Conservation (phyloP, 257 asterid species). For the Misopates orontium region DNA sequence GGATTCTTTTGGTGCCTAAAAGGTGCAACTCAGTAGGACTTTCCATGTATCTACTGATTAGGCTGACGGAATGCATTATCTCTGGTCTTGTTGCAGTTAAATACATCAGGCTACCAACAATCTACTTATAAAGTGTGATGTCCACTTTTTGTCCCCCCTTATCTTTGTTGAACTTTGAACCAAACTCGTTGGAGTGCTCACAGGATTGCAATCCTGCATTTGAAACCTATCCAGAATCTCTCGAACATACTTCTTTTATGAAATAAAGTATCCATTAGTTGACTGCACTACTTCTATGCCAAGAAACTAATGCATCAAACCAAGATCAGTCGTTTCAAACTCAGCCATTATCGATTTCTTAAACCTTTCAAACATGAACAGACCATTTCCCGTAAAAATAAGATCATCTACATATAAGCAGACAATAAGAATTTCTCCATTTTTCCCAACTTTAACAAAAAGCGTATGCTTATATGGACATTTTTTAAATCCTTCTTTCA, state of each 20-base stretch:
- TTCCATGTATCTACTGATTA: too few species aligned
- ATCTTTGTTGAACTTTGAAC: too few species aligned
- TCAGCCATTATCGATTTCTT: too few species aligned
- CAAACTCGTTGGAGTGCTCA: conserved; percentile 2
- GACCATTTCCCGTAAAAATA: conserved; percentile 15
- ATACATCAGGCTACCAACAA: conserved; percentile 23
- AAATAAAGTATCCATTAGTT: background rate
- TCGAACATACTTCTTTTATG: too few species aligned
- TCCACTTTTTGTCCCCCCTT: background rate
- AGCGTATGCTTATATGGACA: conserved; percentile 16
- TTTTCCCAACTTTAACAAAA: background rate
- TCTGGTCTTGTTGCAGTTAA: conserved; percentile 21
- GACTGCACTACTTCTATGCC: background rate
- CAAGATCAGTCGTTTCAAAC: too few species aligned
- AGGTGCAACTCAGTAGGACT: too few species aligned
- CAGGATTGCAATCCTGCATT: conserved; percentile 10
- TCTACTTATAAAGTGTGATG: background rate
- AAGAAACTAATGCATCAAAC: conserved; percentile 20
- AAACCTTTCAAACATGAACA: too few species aligned
- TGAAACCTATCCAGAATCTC: conserved; percentile 4
- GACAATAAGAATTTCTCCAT: background rate
- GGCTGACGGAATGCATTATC: conserved; percentile 3
- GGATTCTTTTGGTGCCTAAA: too few species aligned
- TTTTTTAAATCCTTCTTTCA: too few species aligned
- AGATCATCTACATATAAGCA: conserved; percentile 21